Percentiles rank a stretch among this genome's conserved stretches.
Conservation (phyloP, 192 early-diverging fungal genomes). For the Gigaspora rosea region DNA sequence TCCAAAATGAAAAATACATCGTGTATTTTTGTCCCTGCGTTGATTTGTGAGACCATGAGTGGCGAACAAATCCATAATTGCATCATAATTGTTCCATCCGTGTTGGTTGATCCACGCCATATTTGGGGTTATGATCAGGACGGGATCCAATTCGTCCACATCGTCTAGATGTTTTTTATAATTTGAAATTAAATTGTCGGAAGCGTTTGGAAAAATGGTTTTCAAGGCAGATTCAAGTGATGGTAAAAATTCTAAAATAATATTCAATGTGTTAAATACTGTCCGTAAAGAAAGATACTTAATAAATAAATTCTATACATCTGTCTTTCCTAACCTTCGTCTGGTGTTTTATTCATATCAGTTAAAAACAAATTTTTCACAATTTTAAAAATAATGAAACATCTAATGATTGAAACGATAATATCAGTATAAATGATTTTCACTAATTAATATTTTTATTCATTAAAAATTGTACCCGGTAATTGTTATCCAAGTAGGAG, state of each 20-base stretch:
- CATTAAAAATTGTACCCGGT: slow-evolving; percentile 13
- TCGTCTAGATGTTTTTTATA: slow-evolving; percentile 2
- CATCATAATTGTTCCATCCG: not conserved
- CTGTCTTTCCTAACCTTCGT: not conserved
- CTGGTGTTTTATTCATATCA: not conserved
- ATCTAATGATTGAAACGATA: slow-evolving; percentile 2
- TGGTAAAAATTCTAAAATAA: not conserved
- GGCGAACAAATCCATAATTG: not conserved
- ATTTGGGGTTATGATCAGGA: not conserved
- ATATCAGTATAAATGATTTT: slow-evolving; percentile 3
- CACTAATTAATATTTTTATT: not conserved
- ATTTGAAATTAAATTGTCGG: not conserved
- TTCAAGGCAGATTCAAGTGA: not conserved
- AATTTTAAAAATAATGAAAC: not conserved
- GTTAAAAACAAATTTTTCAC: not conserved
- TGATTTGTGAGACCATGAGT: not conserved
- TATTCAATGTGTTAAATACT: slow-evolving; percentile 11
- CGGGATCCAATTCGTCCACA: not conserved
- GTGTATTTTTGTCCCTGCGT: slow-evolving; percentile 16
- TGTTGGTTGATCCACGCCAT: not conserved
- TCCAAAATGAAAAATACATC: slow-evolving; percentile 5
- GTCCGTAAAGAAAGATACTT: not conserved
- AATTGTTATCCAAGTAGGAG: not conserved
- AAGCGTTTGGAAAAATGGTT: not conserved
- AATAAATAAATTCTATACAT: not conserved